Conservation (phyloP, 805 yeast genomes). For the Ogataea haglerorum region DNA sequence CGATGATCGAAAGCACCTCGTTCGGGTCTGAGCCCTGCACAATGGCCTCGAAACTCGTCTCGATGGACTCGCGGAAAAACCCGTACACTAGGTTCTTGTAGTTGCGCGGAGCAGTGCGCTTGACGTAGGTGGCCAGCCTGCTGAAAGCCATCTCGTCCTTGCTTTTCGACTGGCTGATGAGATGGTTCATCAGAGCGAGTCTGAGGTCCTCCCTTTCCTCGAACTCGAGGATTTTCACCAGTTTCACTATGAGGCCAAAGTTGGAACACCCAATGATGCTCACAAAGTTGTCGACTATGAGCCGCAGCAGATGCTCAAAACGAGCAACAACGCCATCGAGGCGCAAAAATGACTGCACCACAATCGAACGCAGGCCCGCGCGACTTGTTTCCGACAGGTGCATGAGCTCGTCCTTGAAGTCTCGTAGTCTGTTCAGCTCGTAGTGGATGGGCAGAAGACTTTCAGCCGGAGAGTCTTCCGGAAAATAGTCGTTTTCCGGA, state of each 20-base stretch:
- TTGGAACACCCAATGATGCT: slow-evolving; percentile 74
- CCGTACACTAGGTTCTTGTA: slow-evolving; percentile 61
- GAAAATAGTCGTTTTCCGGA: slow-evolving; percentile 27
- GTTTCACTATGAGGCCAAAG: slow-evolving; percentile 59
- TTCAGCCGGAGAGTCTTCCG: slow-evolving; percentile 44
- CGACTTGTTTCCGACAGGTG: slow-evolving; percentile 42
- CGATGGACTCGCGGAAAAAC: slow-evolving; percentile 56
- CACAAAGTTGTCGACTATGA: slow-evolving; percentile 57
- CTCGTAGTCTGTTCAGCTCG: slow-evolving; percentile 64
- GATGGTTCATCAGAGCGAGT: slow-evolving; percentile 22
- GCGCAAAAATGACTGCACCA: slow-evolving; percentile 52
- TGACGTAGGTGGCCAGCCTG: slow-evolving; percentile 35
- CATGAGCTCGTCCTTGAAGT: slow-evolving; percentile 71
- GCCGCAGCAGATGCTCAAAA: slow-evolving; percentile 63
- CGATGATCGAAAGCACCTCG: slow-evolving; percentile 60
- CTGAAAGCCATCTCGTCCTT: slow-evolving; percentile 10
- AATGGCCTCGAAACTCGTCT: slow-evolving; percentile 66
- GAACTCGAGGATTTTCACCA: slow-evolving; percentile 72
- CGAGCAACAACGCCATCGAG: slow-evolving; percentile 46
- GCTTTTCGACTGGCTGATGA: slow-evolving; percentile 12
- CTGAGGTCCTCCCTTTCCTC: slow-evolving; percentile 80
- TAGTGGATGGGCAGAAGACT: slow-evolving; percentile 67
- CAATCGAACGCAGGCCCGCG: slow-evolving; percentile 66
- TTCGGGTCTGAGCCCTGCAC: slow-evolving; percentile 47
- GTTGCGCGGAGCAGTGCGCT: slow-evolving; percentile 48